These are phyloP conservation scores for Vishniacozyma victoriae DNA, from an alignment of 768 basidiomycete species.

Conservation along the genomic window DNA sequence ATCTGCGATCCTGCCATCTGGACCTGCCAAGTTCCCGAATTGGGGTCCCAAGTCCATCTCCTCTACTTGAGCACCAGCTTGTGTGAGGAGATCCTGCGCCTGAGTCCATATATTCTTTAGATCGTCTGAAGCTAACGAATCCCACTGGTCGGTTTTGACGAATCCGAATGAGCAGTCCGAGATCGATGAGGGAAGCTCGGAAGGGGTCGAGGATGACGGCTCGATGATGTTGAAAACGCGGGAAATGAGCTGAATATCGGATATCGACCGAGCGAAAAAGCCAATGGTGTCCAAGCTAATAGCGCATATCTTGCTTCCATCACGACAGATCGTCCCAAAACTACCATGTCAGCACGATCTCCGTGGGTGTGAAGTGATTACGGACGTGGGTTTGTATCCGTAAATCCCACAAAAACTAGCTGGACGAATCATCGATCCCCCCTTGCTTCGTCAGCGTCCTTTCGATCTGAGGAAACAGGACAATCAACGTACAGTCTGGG, in stretches of 20 bases:
- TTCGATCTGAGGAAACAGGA: no score
- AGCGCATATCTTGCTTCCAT: conserved; percentile 41
- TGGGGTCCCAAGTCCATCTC: conserved; percentile 35
- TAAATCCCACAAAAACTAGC: conserved; percentile 45
- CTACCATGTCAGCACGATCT: neutral
- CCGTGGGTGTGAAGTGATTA: no score
- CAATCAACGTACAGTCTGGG: conserved; percentile 23
- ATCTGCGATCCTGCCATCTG: no score
- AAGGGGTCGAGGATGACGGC: conserved; percentile 30
- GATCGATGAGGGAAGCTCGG: no score
- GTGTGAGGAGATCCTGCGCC: conserved; percentile 21
- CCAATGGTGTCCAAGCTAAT: conserved; percentile 41
- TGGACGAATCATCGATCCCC: conserved; percentile 33
- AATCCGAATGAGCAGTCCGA: conserved; percentile 28
- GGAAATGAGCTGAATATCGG: conserved; percentile 39
- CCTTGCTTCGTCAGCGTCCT: neutral
- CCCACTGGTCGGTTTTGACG: conserved; percentile 20
- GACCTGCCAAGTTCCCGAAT: no score
- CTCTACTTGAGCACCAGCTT: conserved; percentile 33
- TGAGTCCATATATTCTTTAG: conserved; percentile 20
- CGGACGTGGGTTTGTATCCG: conserved; percentile 42
- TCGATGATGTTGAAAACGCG: conserved; percentile 23
- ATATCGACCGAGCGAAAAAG: conserved; percentile 34
- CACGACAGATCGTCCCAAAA: conserved; percentile 38
- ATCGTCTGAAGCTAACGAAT: conserved; percentile 9